Conservation (phyloP, 1,284 basidiomycete genomes). For the Neotropicomus parvogracilis region DNA sequence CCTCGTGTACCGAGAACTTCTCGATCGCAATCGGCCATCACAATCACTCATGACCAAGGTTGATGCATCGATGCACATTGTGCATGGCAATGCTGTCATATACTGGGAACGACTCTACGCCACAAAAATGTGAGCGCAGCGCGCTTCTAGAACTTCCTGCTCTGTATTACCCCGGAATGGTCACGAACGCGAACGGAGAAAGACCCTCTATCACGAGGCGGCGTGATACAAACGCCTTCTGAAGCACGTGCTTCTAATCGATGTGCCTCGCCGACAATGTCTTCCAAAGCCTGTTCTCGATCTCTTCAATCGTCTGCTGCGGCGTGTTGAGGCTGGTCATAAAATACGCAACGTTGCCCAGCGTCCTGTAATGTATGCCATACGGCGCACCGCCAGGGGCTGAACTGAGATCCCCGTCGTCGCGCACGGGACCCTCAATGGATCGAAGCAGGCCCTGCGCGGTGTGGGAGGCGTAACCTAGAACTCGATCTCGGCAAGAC, state of each 20-base stretch:
- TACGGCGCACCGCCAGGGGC: constrained; percentile 59
- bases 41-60: no score
- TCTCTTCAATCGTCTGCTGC: constrained; percentile 45
- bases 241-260: neutral
- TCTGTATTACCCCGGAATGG: neutral
- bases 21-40: no score
- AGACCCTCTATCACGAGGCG: neutral
- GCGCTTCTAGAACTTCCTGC: neutral
- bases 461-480: constrained; percentile 76
- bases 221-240: neutral
- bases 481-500: constrained; percentile 6
- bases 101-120: neutral
- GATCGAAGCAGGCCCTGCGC: constrained; percentile 60
- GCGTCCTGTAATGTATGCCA: constrained; percentile 82
- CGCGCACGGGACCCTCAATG: constrained; percentile 35
- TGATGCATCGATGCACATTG: no score
- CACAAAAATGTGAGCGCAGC: no score
- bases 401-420: constrained; percentile 32
- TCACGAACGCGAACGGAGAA: no score
- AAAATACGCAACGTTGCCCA: constrained; percentile 93
- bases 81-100: no score
- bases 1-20: no score
- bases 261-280: constrained; percentile 25
- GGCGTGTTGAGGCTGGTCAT: constrained; percentile 88
- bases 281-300: constrained; percentile 61